A percentile compares a stretch with the other conserved stretches of the same genome.
Conservation (phyloP, 352 stramenopile genomes). For the Thraustotheca clavata region DNA sequence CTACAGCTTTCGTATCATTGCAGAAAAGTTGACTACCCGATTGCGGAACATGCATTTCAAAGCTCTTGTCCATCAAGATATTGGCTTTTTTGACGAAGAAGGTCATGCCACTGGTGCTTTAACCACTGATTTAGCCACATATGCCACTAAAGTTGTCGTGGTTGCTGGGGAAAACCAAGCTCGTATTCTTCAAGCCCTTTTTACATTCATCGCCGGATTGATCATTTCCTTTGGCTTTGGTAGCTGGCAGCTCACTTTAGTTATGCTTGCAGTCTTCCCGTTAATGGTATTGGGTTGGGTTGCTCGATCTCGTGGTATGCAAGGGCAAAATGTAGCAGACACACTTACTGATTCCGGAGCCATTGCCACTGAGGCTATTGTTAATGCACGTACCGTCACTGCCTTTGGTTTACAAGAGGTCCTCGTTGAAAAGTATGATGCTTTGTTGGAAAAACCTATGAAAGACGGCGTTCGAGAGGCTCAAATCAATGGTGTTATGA, state of each 20-base stretch:
- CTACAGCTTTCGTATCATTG: slow-evolving; percentile 42
- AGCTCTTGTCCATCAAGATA: slow-evolving; percentile 38
- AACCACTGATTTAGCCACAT: slow-evolving; percentile 38
- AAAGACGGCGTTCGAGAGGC: slow-evolving; percentile 29
- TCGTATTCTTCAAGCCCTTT: slow-evolving; percentile 36
- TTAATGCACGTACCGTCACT: slow-evolving; percentile 27
- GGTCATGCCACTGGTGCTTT: slow-evolving; percentile 26
- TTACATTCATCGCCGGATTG: slow-evolving; percentile 45
- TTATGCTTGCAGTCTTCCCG: slow-evolving; percentile 56
- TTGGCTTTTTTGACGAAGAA: slow-evolving; percentile 38
- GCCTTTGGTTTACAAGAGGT: slow-evolving; percentile 23
- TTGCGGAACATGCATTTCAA: slow-evolving; percentile 43
- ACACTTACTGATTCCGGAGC: slow-evolving; percentile 20
- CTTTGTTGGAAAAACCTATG: slow-evolving; percentile 26
- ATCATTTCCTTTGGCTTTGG: slow-evolving; percentile 59
- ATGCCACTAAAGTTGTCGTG: slow-evolving; percentile 36
- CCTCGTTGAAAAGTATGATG: slow-evolving; percentile 25
- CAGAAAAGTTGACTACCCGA: slow-evolving; percentile 39
- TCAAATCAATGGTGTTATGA: slow-evolving; percentile 31
- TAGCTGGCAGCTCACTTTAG: slow-evolving; percentile 56
- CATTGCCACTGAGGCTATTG: slow-evolving; percentile 27
- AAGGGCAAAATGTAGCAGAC: slow-evolving; percentile 17
- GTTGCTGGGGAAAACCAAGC: slow-evolving; percentile 40
- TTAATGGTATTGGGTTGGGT: slow-evolving; percentile 41
- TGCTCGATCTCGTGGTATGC: slow-evolving; percentile 27